Evolutionary conservation across 2,329 filamentous ascomycete genomes (phyloP).

Genomic region (Pseudogymnoascus sp.): DNA sequence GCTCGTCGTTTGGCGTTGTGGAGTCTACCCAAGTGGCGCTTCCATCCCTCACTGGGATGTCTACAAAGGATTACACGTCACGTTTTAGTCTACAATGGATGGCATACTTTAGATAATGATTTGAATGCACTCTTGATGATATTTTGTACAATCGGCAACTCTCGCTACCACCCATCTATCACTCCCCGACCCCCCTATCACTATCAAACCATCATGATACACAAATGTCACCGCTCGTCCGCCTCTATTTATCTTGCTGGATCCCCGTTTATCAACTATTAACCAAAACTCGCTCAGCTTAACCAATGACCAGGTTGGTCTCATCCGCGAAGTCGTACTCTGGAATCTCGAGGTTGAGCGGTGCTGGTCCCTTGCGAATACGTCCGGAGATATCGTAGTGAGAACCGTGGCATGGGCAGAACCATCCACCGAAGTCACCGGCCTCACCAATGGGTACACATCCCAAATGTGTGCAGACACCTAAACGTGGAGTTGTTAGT

Average conservation of each 20-base stretch:
- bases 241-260: constrained; percentile 30
- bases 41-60: background rate
- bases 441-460: constrained; percentile 99
- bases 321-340: constrained; percentile 90
- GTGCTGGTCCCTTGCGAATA: constrained; percentile 94
- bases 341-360: constrained; percentile 94
- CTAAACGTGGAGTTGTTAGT: constrained; percentile 37
- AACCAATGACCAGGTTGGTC: constrained; percentile 85
- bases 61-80: background rate
- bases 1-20: background rate
- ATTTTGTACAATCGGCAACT: constrained; percentile 14
- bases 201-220: constrained; percentile 12
- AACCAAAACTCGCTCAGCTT: constrained; percentile 34
- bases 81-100: background rate
- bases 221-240: constrained; percentile 17
- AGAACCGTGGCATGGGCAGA: constrained; percentile 99
- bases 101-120: background rate
- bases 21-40: background rate
- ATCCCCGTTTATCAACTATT: constrained; percentile 11
- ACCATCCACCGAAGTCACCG: constrained; percentile 97
- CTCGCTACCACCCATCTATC: constrained; percentile 10
- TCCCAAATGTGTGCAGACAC: constrained; percentile 98
- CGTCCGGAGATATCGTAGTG: constrained; percentile 99
- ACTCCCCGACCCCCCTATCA: constrained; percentile 9
- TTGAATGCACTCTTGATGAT: constrained; percentile 12